Evolutionary conservation across 495 filamentous ascomycete genomes (phyloP), one percentile per base, ranked within the genome.

Genomic region (Penicillium turbatum): DNA sequence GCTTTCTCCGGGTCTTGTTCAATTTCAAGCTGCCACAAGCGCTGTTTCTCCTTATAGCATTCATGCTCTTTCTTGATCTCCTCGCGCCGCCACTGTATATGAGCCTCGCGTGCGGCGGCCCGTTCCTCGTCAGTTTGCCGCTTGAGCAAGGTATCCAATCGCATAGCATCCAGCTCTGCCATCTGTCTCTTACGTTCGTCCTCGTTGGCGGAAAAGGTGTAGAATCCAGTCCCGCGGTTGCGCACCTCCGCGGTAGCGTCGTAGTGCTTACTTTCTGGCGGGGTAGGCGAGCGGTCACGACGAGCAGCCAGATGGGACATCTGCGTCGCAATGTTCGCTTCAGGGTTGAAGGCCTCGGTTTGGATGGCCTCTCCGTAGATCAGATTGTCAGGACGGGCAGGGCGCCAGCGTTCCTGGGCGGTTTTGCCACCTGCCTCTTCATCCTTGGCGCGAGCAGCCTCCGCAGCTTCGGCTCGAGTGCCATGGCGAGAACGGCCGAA

Each of bases 221-320:
- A 97, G 66, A 96, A 98, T 0, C 90, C 95, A 6, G 87, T 86
- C 0, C 93, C 95, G 63, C 92, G 92, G 35, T 82, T 88, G 45
- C 93, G 75, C 29, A 93, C 84, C 77, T 97, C 93, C 48, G 72
- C 75, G 52, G 75, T 80, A 0, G 89, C 89, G 71, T 96, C 86
- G 69, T 96, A 98, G 66, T 97, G 95, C 66, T 72, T 72, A 41
- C 84, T 79, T 11, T 83, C 82, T 17, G 90, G 90, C 48, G 90
- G 90, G 42, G 90, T 95, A 10, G 81, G 66, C 41, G 80, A 82
- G 26, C 83, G 77, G 66, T 96, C 91, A 16, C 90, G 76, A 60
- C 86, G 85, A 51, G 74, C 68, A 13, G 90, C 92, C 1, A 93
- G 72, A 16, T 79, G 72, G 30, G 81, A 83, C 89, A 93, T 93